Percentiles rank a stretch among this genome's conserved stretches.
These are phyloP conservation scores for Pluteus cervinus DNA, from an alignment of 768 basidiomycete species.

Conservation along the genomic window DNA sequence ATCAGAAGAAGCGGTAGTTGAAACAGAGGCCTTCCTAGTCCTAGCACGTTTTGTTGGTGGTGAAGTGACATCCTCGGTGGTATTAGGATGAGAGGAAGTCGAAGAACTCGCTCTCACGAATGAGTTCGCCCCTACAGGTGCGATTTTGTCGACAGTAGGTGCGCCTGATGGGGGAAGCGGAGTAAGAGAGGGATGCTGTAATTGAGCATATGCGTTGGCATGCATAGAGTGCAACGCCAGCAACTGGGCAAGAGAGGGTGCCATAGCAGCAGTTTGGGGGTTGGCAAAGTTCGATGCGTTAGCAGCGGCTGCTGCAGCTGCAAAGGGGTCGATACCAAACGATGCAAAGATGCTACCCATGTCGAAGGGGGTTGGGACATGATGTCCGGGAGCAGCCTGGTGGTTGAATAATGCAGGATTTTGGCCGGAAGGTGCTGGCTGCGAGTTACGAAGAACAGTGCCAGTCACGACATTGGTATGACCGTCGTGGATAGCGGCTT, in stretches of 20 bases:
- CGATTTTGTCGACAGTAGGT: slow-evolving; percentile 13
- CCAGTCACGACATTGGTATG: slow-evolving; percentile 57
- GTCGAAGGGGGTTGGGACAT: slow-evolving; percentile 34
- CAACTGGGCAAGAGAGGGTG: slow-evolving; percentile 66
- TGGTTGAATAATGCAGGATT: slow-evolving; percentile 13
- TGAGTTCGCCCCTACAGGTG: background rate
- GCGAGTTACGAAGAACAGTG: no score
- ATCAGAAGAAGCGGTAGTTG: slow-evolving; percentile 25
- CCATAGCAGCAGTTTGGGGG: slow-evolving; percentile 23
- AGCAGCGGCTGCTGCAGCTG: slow-evolving; percentile 10
- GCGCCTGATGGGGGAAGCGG: slow-evolving; percentile 17
- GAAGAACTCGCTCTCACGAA: no score
- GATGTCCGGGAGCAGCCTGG: slow-evolving; percentile 23
- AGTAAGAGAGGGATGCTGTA: slow-evolving; percentile 14
- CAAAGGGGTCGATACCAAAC: slow-evolving; percentile 37
- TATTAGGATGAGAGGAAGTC: slow-evolving; percentile 1
- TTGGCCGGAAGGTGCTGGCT: slow-evolving; percentile 29
- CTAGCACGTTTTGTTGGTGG: slow-evolving; percentile 50
- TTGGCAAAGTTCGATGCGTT: slow-evolving; percentile 25
- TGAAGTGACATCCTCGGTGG: slow-evolving; percentile 20
- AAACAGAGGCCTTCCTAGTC: slow-evolving; percentile 43
- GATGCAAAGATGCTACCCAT: slow-evolving; percentile 30
- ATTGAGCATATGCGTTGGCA: slow-evolving; percentile 11
- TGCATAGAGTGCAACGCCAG: slow-evolving; percentile 52
- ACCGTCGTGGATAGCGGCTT: slow-evolving; percentile 43